These are phyloP conservation scores for Euphorbia corollata DNA, from an alignment of 441 rosid species.

Conservation along the genomic window DNA sequence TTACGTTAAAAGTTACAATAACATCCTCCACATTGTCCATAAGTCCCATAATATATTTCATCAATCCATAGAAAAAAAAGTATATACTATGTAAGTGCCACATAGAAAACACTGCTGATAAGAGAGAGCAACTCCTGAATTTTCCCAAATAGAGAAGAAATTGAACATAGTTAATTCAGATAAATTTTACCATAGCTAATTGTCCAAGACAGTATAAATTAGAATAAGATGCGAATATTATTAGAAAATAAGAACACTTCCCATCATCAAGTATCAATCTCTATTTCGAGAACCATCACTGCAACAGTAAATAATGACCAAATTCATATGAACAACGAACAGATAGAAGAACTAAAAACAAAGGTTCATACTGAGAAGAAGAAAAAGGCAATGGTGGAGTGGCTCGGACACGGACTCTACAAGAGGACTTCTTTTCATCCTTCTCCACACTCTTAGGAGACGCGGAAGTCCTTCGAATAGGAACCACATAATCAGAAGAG, in stretches of 20 bases:
- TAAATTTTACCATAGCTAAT: neutral
- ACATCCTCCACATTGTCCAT: too few relatives aligned
- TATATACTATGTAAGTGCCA: too few relatives aligned
- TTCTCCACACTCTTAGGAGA: constrained; percentile 37
- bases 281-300: neutral
- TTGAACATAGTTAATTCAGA: neutral
- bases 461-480: constrained; percentile 34
- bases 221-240: neutral
- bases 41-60: too few relatives aligned
- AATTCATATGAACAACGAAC: neutral
- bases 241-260: neutral
- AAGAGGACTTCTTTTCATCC: constrained; percentile 49
- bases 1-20: too few relatives aligned
- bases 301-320: neutral
- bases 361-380: constrained; percentile 55
- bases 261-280: neutral
- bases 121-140: neutral
- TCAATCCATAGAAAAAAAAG: too few relatives aligned
- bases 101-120: neutral
- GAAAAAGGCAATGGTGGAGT: constrained; percentile 71
- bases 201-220: neutral
- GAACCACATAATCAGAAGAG: constrained; percentile 46
- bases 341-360: neutral
- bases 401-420: constrained; percentile 46
- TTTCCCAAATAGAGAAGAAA: neutral